Conservation (phyloP, 1,284 basidiomycete genomes). For the Bjerkandera adusta region DNA sequence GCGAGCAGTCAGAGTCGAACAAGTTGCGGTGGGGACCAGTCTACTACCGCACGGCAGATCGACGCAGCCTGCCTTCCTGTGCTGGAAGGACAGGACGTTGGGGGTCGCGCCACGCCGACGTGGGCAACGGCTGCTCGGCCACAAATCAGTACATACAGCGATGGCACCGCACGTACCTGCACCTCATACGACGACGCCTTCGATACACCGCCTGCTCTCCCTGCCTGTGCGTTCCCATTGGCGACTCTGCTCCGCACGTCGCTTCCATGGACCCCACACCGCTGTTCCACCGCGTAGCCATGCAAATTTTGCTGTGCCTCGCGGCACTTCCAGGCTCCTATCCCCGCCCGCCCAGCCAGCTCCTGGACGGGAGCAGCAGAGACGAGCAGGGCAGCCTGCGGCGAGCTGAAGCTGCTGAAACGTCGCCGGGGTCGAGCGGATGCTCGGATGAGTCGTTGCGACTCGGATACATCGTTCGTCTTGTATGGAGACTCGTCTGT, state of each 20-base stretch:
- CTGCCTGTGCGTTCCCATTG: conserved; percentile 26
- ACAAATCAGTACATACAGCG: not conserved
- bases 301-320: conserved; percentile 45
- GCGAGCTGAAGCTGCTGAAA: conserved; percentile 43
- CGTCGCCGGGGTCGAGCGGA: conserved; percentile 40
- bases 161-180: conserved; percentile 17
- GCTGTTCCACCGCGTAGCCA: conserved; percentile 38
- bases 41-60: conserved; percentile 24
- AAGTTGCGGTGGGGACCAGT: conserved; percentile 20
- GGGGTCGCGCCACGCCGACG: conserved; percentile 17
- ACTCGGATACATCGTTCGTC: too few species aligned
- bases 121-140: conserved; percentile 3
- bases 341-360: conserved; percentile 22
- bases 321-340: conserved; percentile 44
- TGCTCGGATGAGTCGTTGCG: too few species aligned
- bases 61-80: conserved; percentile 30
- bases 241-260: conserved; percentile 6
- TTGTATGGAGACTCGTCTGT: too few species aligned
- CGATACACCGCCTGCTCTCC: conserved; percentile 2
- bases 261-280: conserved; percentile 6
- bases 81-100: conserved; percentile 28
- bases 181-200: conserved; percentile 11
- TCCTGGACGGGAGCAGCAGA: conserved; percentile 23
- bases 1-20: conserved; percentile 7
- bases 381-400: conserved; percentile 36